A percentile compares a stretch with the other conserved stretches of the same genome.
Evolutionary conservation across 441 rosid genomes (phyloP).

Genomic region (Capsella rubella): DNA sequence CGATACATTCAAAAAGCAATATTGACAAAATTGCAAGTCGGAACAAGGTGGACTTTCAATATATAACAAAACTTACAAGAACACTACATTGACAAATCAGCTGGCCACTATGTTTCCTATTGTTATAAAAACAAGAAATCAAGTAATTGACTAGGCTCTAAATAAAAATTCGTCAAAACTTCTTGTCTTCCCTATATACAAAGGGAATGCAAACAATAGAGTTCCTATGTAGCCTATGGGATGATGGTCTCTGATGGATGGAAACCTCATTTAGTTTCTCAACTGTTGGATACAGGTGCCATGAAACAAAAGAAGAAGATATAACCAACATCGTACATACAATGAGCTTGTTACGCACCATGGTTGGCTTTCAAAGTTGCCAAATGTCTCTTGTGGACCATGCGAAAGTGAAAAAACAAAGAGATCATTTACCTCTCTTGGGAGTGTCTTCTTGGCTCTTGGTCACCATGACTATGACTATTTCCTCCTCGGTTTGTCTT

Average conservation of each 20-base stretch:
- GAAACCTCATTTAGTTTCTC: conserved; percentile 33
- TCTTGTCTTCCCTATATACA: conserved; percentile 4
- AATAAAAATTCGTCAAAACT: conserved; percentile 5
- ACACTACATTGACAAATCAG: not conserved
- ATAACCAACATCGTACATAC: conserved; percentile 37
- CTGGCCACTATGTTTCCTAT: not conserved
- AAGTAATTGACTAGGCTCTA: not conserved
- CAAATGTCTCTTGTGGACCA: conserved; percentile 37
- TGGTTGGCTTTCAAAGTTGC: conserved; percentile 36
- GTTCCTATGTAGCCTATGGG: not conserved
- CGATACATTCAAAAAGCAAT: not conserved
- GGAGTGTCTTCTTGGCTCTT: conserved; percentile 43
- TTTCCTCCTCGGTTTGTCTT: conserved; percentile 34
- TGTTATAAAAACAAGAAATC: not conserved
- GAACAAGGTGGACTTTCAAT: not conserved
- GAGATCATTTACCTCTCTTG: conserved; percentile 42
- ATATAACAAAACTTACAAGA: not conserved
- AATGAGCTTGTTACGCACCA: conserved; percentile 39
- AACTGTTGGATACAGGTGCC: conserved; percentile 32
- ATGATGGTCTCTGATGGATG: conserved; percentile 9
- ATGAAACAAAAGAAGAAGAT: not conserved
- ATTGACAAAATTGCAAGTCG: not conserved
- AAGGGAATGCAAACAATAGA: conserved; percentile 4
- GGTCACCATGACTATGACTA: conserved; percentile 38
- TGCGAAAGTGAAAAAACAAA: conserved; percentile 14